phyloP scores from a whole-genome alignment of 208 protist genomes.

The Trypanosoma theileri region DNA sequence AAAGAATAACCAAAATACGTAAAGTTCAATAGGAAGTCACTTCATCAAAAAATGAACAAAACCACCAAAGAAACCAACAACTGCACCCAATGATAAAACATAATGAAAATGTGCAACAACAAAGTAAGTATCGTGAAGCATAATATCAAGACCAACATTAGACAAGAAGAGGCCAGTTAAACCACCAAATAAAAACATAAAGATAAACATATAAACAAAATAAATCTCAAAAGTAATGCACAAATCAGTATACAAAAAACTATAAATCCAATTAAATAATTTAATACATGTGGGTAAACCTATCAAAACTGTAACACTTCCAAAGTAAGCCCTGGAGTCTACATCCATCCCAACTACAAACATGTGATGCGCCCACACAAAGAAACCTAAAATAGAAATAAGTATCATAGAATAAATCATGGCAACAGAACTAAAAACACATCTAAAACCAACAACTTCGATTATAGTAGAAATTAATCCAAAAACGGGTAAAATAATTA shows the following conservation, averaged over 20 bases:
- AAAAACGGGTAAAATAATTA: conserved; percentile 62
- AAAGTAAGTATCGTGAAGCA: conserved; percentile 68
- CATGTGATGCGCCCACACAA: conserved; percentile 77
- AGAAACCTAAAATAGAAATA: conserved; percentile 64
- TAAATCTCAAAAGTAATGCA: conserved; percentile 56
- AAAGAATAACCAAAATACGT: conserved; percentile 64
- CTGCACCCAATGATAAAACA: conserved; percentile 63
- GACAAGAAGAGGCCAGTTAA: conserved; percentile 63
- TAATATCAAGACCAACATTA: conserved; percentile 69
- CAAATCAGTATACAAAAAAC: conserved; percentile 62
- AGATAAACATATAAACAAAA: conserved; percentile 69
- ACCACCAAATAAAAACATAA: conserved; percentile 68
- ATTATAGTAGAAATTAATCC: conserved; percentile 54
- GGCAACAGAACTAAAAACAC: conserved; percentile 68
- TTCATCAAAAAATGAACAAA: conserved; percentile 62
- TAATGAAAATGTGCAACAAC: conserved; percentile 68
- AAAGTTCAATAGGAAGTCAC: conserved; percentile 59
- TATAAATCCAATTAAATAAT: conserved; percentile 69
- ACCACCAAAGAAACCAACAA: conserved; percentile 64
- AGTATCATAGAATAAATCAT: conserved; percentile 78
- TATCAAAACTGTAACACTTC: conserved; percentile 64
- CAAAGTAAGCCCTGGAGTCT: conserved; percentile 75
- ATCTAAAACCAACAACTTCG: conserved; percentile 54
- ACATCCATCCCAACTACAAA: conserved; percentile 78
- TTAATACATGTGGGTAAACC: conserved; percentile 57